These are phyloP conservation scores for Solanum neorickii DNA, from an alignment of 257 asterid genomes.

Conservation along the genomic window DNA sequence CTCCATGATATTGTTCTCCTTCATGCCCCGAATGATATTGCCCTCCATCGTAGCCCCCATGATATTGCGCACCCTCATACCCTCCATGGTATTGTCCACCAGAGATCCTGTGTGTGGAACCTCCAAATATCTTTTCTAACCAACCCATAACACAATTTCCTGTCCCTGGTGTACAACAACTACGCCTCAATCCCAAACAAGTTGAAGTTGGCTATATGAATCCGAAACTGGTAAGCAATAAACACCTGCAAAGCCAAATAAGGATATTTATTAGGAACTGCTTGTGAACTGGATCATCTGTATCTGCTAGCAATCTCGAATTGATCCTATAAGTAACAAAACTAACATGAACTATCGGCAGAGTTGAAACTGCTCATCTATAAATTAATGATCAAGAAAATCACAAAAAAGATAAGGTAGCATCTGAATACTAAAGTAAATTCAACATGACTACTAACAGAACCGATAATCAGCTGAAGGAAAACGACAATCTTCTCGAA, in stretches of 20 bases:
- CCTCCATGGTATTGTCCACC: conserved; percentile 45
- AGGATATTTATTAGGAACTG: not conserved
- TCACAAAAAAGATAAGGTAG: not conserved
- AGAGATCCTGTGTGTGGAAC: conserved; percentile 82
- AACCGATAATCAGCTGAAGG: not conserved
- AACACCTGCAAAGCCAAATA: not conserved
- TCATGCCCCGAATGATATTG: conserved; percentile 23
- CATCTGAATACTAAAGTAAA: not conserved
- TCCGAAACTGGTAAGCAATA: not conserved
- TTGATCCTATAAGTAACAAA: not conserved
- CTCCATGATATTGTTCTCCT: conserved; percentile 71
- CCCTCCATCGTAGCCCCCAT: conserved; percentile 46
- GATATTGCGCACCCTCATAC: conserved; percentile 47
- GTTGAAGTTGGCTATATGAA: not conserved
- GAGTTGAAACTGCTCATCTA: not conserved
- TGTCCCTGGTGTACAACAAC: not conserved
- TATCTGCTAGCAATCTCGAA: not conserved
- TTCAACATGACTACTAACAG: not conserved
- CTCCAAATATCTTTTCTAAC: conserved; percentile 29
- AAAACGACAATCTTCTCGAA: not conserved
- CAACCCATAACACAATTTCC: not conserved
- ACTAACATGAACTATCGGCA: not conserved
- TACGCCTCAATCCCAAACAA: not conserved
- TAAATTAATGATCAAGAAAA: not conserved
- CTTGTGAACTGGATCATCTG: not conserved